phyloP scores from a whole-genome alignment of 2,329 filamentous ascomycete species.

The Scopulariopsis brevicaulis region DNA sequence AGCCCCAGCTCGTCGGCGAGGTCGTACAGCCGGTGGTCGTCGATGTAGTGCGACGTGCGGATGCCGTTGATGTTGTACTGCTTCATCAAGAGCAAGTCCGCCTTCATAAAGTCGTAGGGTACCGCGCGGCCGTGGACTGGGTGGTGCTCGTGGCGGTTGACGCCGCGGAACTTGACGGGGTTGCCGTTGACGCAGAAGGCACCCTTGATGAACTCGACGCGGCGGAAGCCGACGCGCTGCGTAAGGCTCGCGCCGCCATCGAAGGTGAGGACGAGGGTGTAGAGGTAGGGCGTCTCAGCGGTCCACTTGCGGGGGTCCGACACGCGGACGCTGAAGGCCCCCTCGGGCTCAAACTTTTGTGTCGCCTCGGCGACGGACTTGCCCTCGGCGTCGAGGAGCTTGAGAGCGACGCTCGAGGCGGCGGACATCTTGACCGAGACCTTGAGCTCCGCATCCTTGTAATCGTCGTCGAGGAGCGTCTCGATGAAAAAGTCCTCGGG shows the following conservation, averaged over 20 bases:
- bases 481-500: slow-evolving; percentile 46
- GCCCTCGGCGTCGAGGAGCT: slow-evolving; percentile 22
- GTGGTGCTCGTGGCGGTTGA: slow-evolving; percentile 63
- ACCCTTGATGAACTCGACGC: slow-evolving; percentile 47
- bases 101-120: slow-evolving; percentile 45
- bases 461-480: slow-evolving; percentile 42
- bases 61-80: slow-evolving; percentile 59
- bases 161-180: slow-evolving; percentile 53
- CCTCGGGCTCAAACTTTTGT: slow-evolving; percentile 20
- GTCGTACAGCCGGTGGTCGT: slow-evolving; percentile 47
- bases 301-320: slow-evolving; percentile 52
- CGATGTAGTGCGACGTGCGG: slow-evolving; percentile 56
- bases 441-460: slow-evolving; percentile 37
- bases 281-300: slow-evolving; percentile 54
- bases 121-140: slow-evolving; percentile 50
- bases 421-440: slow-evolving; percentile 32
- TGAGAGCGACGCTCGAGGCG: slow-evolving; percentile 16
- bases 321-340: slow-evolving; percentile 28
- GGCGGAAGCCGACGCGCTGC: slow-evolving; percentile 53
- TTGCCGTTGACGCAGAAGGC: slow-evolving; percentile 54
- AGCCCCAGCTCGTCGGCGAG: slow-evolving; percentile 52
- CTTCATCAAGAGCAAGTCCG: slow-evolving; percentile 57
- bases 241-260: slow-evolving; percentile 21
- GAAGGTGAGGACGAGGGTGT: slow-evolving; percentile 32
- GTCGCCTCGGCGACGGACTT: slow-evolving; percentile 15